A percentile compares a stretch with the other conserved stretches of the same genome.
These are phyloP conservation scores for Ophiostoma sp. DNA, from an alignment of 2,329 filamentous ascomycete species.

Conservation along the genomic window DNA sequence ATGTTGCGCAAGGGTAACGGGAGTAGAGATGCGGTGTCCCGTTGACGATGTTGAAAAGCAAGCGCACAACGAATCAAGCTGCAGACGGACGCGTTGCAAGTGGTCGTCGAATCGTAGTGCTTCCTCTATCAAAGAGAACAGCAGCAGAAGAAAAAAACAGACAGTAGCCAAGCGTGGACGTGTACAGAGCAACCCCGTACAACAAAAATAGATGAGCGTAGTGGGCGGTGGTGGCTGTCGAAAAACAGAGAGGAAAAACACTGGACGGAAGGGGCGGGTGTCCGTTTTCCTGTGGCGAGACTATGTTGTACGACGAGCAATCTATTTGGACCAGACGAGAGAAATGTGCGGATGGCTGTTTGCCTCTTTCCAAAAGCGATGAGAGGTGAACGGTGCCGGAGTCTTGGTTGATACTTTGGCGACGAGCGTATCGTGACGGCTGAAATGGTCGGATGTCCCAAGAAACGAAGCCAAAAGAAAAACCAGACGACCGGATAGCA, in stretches of 20 bases:
- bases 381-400: background rate
- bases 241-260: background rate
- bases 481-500: background rate
- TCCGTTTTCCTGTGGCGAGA: slow-evolving; percentile 20
- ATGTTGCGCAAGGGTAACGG: slow-evolving; percentile 22
- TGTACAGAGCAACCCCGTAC: background rate
- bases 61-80: background rate
- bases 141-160: background rate
- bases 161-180: background rate
- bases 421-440: background rate
- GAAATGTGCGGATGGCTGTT: background rate
- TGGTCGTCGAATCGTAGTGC: background rate
- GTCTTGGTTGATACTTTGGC: background rate
- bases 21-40: slow-evolving; percentile 18
- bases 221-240: background rate
- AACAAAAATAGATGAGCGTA: slow-evolving; percentile 4
- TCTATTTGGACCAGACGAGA: slow-evolving; percentile 21
- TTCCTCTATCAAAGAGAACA: background rate
- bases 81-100: background rate
- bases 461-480: background rate
- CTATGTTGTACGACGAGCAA: slow-evolving; percentile 21
- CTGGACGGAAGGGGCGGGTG: slow-evolving; percentile 14
- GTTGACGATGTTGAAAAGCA: slow-evolving; percentile 15
- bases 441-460: background rate
- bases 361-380: background rate